Conservation (phyloP, 164 flowering plant genomes). For the Cinnamomum micranthum region DNA sequence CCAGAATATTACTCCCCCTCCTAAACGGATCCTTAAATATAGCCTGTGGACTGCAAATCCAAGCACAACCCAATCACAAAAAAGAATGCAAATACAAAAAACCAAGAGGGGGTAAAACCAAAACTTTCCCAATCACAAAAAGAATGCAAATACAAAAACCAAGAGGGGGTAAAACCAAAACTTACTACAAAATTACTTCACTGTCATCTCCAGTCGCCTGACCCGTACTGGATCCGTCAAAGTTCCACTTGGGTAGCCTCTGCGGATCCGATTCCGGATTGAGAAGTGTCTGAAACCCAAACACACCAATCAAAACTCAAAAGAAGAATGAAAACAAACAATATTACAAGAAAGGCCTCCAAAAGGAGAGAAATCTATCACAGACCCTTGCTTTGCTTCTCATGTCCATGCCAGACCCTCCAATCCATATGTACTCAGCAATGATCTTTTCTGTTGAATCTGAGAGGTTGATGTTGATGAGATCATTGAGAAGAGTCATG, state of each 20-base stretch:
- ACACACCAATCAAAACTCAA: too few relatives aligned
- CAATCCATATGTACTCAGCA: conserved; percentile 86
- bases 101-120: not conserved
- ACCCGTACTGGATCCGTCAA: conserved; percentile 95
- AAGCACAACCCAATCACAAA: too few relatives aligned
- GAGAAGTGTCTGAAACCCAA: conserved; percentile 19
- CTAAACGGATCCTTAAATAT: conserved; percentile 59
- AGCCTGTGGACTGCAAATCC: conserved; percentile 46
- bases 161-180: not conserved
- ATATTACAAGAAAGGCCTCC: not conserved
- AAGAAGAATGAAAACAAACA: too few relatives aligned
- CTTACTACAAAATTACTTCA: conserved; percentile 93
- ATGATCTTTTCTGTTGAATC: conserved; percentile 53
- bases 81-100: too few relatives aligned
- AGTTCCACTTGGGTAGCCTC: conserved; percentile 96
- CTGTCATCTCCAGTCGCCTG: conserved; percentile 97
- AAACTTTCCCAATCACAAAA: conserved; percentile 20
- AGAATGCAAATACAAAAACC: too few relatives aligned
- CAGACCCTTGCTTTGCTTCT: conserved; percentile 66
- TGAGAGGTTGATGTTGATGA: conserved; percentile 63
- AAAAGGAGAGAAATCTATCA: conserved; percentile 4
- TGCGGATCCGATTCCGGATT: conserved; percentile 15
- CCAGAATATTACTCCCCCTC: conserved; percentile 41
- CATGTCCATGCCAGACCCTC: conserved; percentile 66
- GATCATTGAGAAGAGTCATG: conserved; percentile 63